These are phyloP conservation scores for Ophiostoma ips DNA, from an alignment of 2,329 filamentous ascomycete species.

Conservation along the genomic window DNA sequence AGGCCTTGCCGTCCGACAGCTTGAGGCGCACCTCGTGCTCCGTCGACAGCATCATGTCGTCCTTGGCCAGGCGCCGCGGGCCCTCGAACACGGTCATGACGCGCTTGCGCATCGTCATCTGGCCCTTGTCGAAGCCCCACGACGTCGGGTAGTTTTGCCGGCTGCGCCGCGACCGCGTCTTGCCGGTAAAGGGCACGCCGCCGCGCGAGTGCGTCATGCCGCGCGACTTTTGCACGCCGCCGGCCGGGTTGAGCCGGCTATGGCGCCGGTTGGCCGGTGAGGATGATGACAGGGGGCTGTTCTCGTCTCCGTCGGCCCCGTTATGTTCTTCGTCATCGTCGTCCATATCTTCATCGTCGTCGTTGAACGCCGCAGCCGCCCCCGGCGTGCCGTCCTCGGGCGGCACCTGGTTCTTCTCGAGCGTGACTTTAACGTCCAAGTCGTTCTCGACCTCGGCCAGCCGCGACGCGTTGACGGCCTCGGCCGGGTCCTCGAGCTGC, in stretches of 20 bases:
- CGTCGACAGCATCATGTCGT: slow-evolving; percentile 96
- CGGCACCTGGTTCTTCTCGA: slow-evolving; percentile 47
- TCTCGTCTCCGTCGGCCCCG: slow-evolving; percentile 37
- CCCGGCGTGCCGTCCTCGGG: slow-evolving; percentile 19
- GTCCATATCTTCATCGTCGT: slow-evolving; percentile 31
- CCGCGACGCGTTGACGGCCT: slow-evolving; percentile 53
- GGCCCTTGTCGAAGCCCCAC: slow-evolving; percentile 83
- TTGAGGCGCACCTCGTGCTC: slow-evolving; percentile 86
- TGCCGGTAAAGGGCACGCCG: slow-evolving; percentile 43
- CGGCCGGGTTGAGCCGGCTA: slow-evolving; percentile 39
- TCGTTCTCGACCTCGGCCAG: slow-evolving; percentile 54
- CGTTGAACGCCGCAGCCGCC: slow-evolving; percentile 28
- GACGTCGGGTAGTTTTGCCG: slow-evolving; percentile 84
- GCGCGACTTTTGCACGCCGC: slow-evolving; percentile 50
- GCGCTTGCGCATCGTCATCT: slow-evolving; percentile 98
- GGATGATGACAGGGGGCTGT: slow-evolving; percentile 24
- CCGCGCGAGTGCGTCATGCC: slow-evolving; percentile 69
- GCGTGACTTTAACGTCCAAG: slow-evolving; percentile 44
- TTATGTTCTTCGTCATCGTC: slow-evolving; percentile 25
- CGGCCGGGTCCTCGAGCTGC: slow-evolving; percentile 55
- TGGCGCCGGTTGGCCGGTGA: slow-evolving; percentile 37
- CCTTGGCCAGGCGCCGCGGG: slow-evolving; percentile 76
- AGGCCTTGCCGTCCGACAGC: slow-evolving; percentile 60
- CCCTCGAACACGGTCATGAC: slow-evolving; percentile 90
- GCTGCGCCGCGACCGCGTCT: slow-evolving; percentile 66